Evolutionary conservation across 2,329 filamentous ascomycete species (phyloP), one percentile per base, ranked within the genome.

Genomic region (Alternaria dauci): DNA sequence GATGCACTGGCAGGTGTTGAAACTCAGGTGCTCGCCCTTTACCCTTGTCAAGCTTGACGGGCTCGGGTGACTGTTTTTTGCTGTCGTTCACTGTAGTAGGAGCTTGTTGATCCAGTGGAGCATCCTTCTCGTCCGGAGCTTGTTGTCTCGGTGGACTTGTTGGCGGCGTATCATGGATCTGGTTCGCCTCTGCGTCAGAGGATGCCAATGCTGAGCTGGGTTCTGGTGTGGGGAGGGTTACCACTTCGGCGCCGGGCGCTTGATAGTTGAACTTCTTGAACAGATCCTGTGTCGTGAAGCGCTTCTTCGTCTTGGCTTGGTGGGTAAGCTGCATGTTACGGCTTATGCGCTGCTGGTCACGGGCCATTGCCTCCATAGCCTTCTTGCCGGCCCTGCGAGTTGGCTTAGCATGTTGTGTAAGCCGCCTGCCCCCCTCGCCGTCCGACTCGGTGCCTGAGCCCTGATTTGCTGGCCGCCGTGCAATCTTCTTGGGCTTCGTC

Each of bases 241-340:
- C 46, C 28, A 46, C 39, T 23, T 66, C 60, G 3, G 65, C 63
- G 5, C 67, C 61, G 9, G 68, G 61, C 18, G 81, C 80, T 70
- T 84, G 87, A 71, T 89, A 94, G 73, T 94, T 93, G 82, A 98
- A 97, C 25, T 87, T 87, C 54, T 92, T 89, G 72, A 98, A 91
- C 1, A 99, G 83, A 60, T 91, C 91, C 38, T 89, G 87, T 69
- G 94, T 95, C 7, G 90, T 89, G 66, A 97, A 91, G 81, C 93
- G 96, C 83, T 95, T 98, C 79, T 91, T 94, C 1, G 93, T 82
- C 80, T 90, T 92, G 25, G 92, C 91, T 75, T 97, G 89, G 77
- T 98, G 94, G 1, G 91, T 88, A 50, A 99, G 85, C 78, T 98
- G 94, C 87, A 97, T 91, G 74, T 91, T 96, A 67, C 95, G 87